Evolutionary conservation across 345 rosid genomes (phyloP), one percentile per base, ranked within the genome.

Genomic region (Brassica nigra): DNA sequence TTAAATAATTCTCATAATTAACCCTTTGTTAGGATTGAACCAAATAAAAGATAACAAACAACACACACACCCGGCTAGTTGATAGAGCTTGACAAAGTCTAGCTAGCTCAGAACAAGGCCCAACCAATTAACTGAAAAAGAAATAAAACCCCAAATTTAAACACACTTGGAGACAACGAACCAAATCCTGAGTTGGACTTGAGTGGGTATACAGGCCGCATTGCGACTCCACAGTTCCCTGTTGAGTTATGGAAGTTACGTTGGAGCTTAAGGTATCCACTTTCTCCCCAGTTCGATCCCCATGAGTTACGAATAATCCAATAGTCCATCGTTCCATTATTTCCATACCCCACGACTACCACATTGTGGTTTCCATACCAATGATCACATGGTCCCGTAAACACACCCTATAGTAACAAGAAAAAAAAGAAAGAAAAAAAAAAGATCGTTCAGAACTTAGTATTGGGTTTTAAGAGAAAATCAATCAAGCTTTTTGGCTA

Each of bases 281-380:
- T 1, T 12, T 76, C 80, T 39, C 80, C 80, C 74, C 80, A 76
- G 0, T 30, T 8, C 3, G 15, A 18, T 18, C 80, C 80, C 68
- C 75, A 76, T 30, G 80, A 68, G 3, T 75, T 75, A 34, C 72
- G 71, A 75, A 75, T 66, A 3, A 75, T 29, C 71, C 66, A 75
- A 7, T 59, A 76, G 23, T 76, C 27, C 27, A 23, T 23, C 27
- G 27, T 23, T 23, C 27, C 27, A 23, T 23, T 23, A 23, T 23
- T 23, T 23, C 27, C 74, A 20, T 76, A 76, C 2, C 80, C 80
- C 1, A 76, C 74, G 23, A 49, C 33, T 59, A 76, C 6, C 15
- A 68, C 74, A 58, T 62, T 62, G 30, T 62, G 66, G 66, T 29
- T 12, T 62, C 67, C 73, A 2, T 69, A 30, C 36, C 16, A 11